Percentiles rank a stretch among this genome's conserved stretches.
phyloP scores from a whole-genome alignment of 2,329 filamentous ascomycete genomes.

The Tolypocladium ophioglossoides region DNA sequence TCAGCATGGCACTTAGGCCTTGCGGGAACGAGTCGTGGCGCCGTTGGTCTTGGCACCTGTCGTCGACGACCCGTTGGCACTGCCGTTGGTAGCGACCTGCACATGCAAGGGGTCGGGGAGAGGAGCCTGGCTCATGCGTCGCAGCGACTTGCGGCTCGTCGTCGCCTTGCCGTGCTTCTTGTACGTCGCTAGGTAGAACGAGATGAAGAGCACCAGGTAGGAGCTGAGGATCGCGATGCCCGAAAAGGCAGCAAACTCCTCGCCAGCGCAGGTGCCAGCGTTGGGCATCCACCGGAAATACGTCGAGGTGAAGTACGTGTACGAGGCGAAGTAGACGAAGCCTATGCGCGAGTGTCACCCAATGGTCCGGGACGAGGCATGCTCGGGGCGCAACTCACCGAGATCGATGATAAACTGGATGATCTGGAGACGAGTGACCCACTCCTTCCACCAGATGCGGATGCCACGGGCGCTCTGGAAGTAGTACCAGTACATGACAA shows the following conservation, averaged over 20 bases:
- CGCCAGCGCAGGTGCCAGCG: conserved; percentile 76
- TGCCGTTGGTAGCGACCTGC: conserved; percentile 44
- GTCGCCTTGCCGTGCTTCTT: conserved; percentile 71
- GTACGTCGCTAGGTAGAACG: conserved; percentile 97
- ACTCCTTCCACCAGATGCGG: conserved; percentile 99
- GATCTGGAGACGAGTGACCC: conserved; percentile 96
- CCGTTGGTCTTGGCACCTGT: conserved; percentile 47
- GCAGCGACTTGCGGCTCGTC: conserved; percentile 69
- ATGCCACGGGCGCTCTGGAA: conserved; percentile 96
- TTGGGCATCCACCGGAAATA: conserved; percentile 85
- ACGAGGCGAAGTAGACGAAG: conserved; percentile 98
- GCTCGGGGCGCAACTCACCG: conserved; percentile 43
- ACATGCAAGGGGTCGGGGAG: conserved; percentile 76
- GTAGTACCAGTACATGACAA: conserved; percentile 99
- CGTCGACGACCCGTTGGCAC: conserved; percentile 40
- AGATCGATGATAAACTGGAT: conserved; percentile 95
- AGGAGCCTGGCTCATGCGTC: conserved; percentile 53
- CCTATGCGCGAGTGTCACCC: conserved; percentile 35
- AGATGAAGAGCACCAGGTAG: conserved; percentile 97
- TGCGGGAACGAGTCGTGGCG: conserved; percentile 55
- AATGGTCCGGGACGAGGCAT: background rate
- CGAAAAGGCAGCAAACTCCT: conserved; percentile 91
- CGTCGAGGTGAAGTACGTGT: conserved; percentile 90
- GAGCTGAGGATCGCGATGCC: conserved; percentile 88
- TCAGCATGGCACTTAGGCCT: conserved; percentile 34